Evolutionary conservation across 139 green algal genomes (phyloP).

Genomic region (Chlorella ohadii): DNA sequence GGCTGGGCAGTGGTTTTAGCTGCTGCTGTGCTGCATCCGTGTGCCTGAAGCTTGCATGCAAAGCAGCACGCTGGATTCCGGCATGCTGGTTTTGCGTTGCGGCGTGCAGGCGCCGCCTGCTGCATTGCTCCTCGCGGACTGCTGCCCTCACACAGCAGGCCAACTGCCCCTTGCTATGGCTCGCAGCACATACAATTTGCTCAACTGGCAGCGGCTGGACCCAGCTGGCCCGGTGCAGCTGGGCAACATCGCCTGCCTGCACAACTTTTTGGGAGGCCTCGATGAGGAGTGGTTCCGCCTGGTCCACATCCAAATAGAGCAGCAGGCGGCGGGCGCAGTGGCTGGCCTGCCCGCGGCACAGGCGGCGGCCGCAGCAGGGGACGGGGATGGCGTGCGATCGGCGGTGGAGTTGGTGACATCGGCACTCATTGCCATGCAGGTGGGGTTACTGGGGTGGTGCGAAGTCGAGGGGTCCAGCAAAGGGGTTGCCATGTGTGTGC

Average conservation of each 20-base stretch:
- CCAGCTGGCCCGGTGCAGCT: background rate
- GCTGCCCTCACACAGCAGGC: too few relatives aligned
- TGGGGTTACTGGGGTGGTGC: background rate
- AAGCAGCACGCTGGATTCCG: too few relatives aligned
- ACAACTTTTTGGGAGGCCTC: slow-evolving; percentile 10
- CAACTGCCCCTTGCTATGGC: too few relatives aligned
- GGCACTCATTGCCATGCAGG: slow-evolving; percentile 3
- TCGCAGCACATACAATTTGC: slow-evolving; percentile 10
- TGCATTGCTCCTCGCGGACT: too few relatives aligned
- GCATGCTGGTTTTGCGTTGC: too few relatives aligned
- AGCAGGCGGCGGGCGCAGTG: slow-evolving; percentile 1
- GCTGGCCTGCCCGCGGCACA: background rate
- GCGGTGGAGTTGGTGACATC: background rate
- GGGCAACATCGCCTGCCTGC: slow-evolving; percentile 23
- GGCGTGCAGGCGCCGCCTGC: too few relatives aligned
- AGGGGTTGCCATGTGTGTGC: too few relatives aligned
- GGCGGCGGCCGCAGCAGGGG: background rate
- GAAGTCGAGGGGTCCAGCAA: too few relatives aligned
- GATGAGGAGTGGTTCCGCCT: slow-evolving; percentile 30
- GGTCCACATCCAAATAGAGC: slow-evolving; percentile 7
- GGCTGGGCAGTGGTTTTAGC: too few relatives aligned
- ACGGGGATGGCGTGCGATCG: background rate
- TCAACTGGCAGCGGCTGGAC: slow-evolving; percentile 24
- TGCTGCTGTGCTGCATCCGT: too few relatives aligned
- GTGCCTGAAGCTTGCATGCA: too few relatives aligned